Evolutionary conservation across 2,329 filamentous ascomycete species (phyloP).

Genomic region (Leptoxyphium fumago): DNA sequence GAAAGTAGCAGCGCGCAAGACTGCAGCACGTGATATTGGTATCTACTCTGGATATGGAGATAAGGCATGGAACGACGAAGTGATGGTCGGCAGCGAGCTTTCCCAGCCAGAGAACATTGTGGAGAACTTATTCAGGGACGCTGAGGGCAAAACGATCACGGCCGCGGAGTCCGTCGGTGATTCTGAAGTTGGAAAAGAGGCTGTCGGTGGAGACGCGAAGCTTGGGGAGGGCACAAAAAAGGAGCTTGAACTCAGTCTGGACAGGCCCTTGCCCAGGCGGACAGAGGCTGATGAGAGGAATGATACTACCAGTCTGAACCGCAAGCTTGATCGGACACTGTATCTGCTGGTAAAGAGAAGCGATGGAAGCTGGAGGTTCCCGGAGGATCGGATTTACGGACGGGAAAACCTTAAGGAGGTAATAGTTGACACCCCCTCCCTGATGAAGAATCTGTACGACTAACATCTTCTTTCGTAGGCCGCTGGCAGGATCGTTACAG

Average conservation of each 20-base stretch:
- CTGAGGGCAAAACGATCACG: slow-evolving; percentile 40
- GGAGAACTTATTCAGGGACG: slow-evolving; percentile 59
- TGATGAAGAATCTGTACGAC: slow-evolving; percentile 5
- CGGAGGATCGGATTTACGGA: slow-evolving; percentile 51
- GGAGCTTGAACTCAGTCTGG: slow-evolving; percentile 30
- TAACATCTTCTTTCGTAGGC: slow-evolving; percentile 41
- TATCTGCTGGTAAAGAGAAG: slow-evolving; percentile 72
- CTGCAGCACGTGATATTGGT: slow-evolving; percentile 72
- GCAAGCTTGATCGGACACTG: slow-evolving; percentile 64
- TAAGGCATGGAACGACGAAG: slow-evolving; percentile 81
- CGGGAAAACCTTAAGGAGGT: slow-evolving; percentile 75
- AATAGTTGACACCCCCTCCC: slow-evolving; percentile 23
- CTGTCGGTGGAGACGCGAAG: slow-evolving; percentile 18
- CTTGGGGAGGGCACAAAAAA: slow-evolving; percentile 12
- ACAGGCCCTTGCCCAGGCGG: slow-evolving; percentile 51
- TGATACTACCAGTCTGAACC: slow-evolving; percentile 66
- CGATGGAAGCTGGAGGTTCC: slow-evolving; percentile 68
- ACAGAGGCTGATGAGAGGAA: slow-evolving; percentile 65
- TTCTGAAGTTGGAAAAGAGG: slow-evolving; percentile 30
- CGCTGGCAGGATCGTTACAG: slow-evolving; percentile 61
- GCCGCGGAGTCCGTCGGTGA: slow-evolving; percentile 31
- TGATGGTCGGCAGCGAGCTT: slow-evolving; percentile 57
- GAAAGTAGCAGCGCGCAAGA: slow-evolving; percentile 63
- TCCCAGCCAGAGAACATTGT: slow-evolving; percentile 50
- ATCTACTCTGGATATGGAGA: slow-evolving; percentile 61